Evolutionary conservation across 2,329 filamentous ascomycete genomes (phyloP).

Genomic region (Cryphonectria japonica): DNA sequence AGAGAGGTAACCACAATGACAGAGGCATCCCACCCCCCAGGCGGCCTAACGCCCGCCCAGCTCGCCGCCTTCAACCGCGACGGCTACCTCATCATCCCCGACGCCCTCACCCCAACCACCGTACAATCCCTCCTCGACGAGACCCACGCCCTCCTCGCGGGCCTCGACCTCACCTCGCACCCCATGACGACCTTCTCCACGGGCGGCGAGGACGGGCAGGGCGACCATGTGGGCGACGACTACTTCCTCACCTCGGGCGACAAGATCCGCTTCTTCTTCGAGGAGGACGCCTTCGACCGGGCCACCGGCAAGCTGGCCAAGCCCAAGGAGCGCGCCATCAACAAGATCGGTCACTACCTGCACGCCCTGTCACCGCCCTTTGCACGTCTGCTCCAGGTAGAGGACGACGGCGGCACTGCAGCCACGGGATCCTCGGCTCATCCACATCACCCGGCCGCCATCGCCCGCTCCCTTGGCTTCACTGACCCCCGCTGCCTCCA

Average conservation of each 20-base stretch:
- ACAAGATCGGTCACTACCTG: conserved; percentile 83
- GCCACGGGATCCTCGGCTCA: conserved; percentile 33
- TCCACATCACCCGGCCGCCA: conserved; percentile 53
- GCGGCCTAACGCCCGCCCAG: conserved; percentile 72
- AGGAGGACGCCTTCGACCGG: conserved; percentile 82
- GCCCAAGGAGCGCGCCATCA: conserved; percentile 83
- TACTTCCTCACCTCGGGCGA: conserved; percentile 92
- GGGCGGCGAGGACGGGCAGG: conserved; percentile 62
- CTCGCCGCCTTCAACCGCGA: conserved; percentile 74
- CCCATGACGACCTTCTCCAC: conserved; percentile 95
- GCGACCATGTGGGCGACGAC: conserved; percentile 83
- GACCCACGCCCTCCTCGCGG: conserved; percentile 72
- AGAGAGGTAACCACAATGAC: conserved; percentile 6
- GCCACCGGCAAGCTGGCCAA: conserved; percentile 66
- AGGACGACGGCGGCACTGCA: conserved; percentile 35
- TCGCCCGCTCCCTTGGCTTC: conserved; percentile 76
- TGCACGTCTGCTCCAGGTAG: conserved; percentile 57
- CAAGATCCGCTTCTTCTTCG: conserved; percentile 96
- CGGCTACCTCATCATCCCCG: conserved; percentile 86
- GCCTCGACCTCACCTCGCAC: conserved; percentile 80
- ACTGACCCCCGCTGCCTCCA: conserved; percentile 77
- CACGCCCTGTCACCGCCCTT: conserved; percentile 73
- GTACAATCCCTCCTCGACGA: conserved; percentile 72
- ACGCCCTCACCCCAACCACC: conserved; percentile 70
- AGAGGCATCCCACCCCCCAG: conserved; percentile 12